Base-by-base conservation (phyloP, 2,329 filamentous ascomycete genomes). In the Phyllosticta citrichinensis region DNA sequence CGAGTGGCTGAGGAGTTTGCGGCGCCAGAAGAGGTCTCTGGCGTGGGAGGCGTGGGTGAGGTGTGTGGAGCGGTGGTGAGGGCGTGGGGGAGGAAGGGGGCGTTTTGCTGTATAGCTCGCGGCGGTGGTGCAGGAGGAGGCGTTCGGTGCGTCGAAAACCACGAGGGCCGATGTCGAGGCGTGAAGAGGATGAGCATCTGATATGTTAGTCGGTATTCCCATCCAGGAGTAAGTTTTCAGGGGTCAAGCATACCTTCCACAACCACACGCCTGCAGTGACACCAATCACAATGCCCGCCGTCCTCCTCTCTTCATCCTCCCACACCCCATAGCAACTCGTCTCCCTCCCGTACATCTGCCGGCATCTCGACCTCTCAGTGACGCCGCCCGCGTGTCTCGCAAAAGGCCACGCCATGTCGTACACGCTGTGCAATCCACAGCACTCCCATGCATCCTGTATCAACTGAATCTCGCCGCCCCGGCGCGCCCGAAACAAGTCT, bases 381-480 rank as follows among this genome's bases (percentile, higher is more conserved):
- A 66, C 59, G 54, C 67, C 27, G 54, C 69, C 30, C 20, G 11
- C 3, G 4, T 47, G 40, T 19, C 35, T 56, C 58, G 74, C 73
- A 61, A 86, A 86, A 0, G 86, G 86, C 73, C 79, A 87, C 0
- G 80, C 79, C 62, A 79, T 80, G 66, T 88, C 84, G 52, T 68
- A 69, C 30, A 81, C 67, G 2, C 73, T 77, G 61, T 77, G 78
- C 52, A 87, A 75, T 0, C 86, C 86, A 65, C 86, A 89, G 73
- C 86, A 89, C 19, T 79, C 66, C 22, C 87, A 77, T 0, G 76
- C 68, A 66, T 88, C 83, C 67, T 89, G 86, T 59, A 89, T 83
- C 3, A 71, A 70, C 50, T 77, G 74, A 59, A 88, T 79, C 6
- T 76, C 69, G 2, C 64, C 63, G 1, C 64, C 77, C 56, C 86